Base-by-base conservation (phyloP, 352 stramenopile genomes). In the Albugo laibachii region DNA sequence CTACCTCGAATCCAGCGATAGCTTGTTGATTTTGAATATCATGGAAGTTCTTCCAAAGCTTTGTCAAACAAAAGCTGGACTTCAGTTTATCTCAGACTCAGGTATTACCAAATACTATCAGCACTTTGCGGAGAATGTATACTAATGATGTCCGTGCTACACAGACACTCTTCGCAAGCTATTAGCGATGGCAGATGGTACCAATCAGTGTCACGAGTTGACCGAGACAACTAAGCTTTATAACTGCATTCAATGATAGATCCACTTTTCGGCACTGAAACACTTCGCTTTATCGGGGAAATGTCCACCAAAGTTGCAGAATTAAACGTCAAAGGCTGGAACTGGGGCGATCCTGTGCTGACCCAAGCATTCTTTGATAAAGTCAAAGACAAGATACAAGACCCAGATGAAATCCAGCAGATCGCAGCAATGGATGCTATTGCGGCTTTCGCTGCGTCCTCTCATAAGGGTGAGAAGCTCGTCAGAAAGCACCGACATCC, bases 361-460 rank as follows among this genome's bases (percentile, higher is more conserved):
- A 81, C 71, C 0, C 83, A 83, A 47, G 69, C 69, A 6, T 91
- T 91, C 27, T 47, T 91, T n/a, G 63, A 62, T 41, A 82, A 73
- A 2, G 64, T 88, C 31, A 66, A 84, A 43, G 54, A 49, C 24
- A 83, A 85, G 50, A 57, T 88, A 19, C 63, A 86, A 52, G 76
- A 59, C 37, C 49, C 51, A 0, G 72, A 88, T 19, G 52, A 62
- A 14, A 58, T 83, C 10, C 61, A 91, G 54, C 68, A 86, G 41
- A 85, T 91, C 47, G 79, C 79, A 24, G 79, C 71, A 11, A 87
- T 87, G 74, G 79, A 92, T 40, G 76, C 73, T 8, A 58, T 88
- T 27, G 73, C 73, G 49, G 74, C 71, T 1, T 92, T 88, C 47
- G 73, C 63, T 11, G 82, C 66, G 5, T 79, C 78, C 2, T 86